Base-by-base conservation (phyloP, 2,329 filamentous ascomycete species). In the Ceratocystis cacaofunesta region DNA sequence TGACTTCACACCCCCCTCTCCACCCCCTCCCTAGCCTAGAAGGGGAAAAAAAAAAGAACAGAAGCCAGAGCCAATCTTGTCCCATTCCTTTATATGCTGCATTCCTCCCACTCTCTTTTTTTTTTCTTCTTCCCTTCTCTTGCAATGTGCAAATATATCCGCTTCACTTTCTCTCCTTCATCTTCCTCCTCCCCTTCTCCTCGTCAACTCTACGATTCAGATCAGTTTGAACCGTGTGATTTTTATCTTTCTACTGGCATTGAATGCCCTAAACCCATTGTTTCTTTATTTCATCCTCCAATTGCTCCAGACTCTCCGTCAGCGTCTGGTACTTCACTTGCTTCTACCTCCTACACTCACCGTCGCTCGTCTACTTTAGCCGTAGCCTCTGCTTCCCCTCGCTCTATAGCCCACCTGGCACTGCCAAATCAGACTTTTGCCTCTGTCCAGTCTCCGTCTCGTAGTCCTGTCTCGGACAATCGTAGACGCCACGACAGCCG, bases 91-190 rank as follows among this genome's bases (percentile, higher is more conserved):
- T 62, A 62, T 62, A 62, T 19, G 15, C 25, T 48, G 12, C 12
- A 58, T 28, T 25, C 25, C 58, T 43, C 60, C 32, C 36, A 55
- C 60, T 58, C 30, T 46, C 61, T 50, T 65, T 25, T 62, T 41
- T 55, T 55, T 52, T 62, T 41, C 58, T 25, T 61, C 22, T 19
- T 44, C 44, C 52, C 36, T 58, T 60, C 52, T 65, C 19, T 57
- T 28, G 7, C 22, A 43, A 46, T 60, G 48, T 62, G 61, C 61
- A 44, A 28, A 62, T 62, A 62, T 32, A 44, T 62, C 36, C 43
- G 28, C 28, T 36, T 55, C 62, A 4, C 15, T 43, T 63, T 32
- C 36, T 46, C 61, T 32, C 50, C 28, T n/a, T 44, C 52, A 25
- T 41, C 62, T 41, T 48, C 52, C 30, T 28, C 50, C 62, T 64